Conservation (phyloP, 176 grass and related monocot species). For the Ensete ventricosum region DNA sequence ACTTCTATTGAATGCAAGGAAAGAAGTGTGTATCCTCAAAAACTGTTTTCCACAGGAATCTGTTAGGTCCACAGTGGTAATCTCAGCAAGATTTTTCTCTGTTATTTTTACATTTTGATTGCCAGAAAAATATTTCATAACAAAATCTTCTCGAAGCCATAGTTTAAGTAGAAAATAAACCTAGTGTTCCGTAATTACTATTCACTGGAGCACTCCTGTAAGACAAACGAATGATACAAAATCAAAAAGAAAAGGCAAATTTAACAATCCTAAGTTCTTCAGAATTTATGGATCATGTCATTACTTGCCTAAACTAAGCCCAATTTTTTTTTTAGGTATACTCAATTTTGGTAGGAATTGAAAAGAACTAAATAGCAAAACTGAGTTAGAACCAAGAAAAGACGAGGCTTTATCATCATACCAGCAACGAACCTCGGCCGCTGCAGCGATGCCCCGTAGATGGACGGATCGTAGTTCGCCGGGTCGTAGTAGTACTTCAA, state of each 20-base stretch:
- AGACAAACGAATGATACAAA: neutral
- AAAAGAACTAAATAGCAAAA: neutral
- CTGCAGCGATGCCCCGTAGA: slow-evolving; percentile 81
- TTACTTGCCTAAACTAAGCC: neutral
- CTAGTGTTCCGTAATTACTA: too few species aligned
- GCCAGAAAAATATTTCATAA: neutral
- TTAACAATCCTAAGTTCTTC: neutral
- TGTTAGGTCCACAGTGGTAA: too few species aligned
- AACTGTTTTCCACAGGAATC: too few species aligned
- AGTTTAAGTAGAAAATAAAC: neutral
- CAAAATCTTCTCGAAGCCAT: neutral
- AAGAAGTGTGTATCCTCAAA: too few species aligned
- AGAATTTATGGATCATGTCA: neutral
- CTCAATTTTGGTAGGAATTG: neutral
- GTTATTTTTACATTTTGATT: neutral
- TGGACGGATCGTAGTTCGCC: slow-evolving; percentile 55
- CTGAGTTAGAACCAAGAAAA: neutral
- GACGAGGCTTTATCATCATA: slow-evolving; percentile 20
- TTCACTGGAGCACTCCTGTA: too few species aligned
- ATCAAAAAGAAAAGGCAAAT: neutral
- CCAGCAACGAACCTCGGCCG: slow-evolving; percentile 90
- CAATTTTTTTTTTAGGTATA: too few species aligned
- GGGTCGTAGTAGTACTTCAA: slow-evolving; percentile 76
- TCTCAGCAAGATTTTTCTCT: too few species aligned
- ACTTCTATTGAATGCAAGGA: too few species aligned